Evolutionary conservation across 2,329 filamentous ascomycete species (phyloP).

Genomic region (Teratosphaeria epicoccoides): DNA sequence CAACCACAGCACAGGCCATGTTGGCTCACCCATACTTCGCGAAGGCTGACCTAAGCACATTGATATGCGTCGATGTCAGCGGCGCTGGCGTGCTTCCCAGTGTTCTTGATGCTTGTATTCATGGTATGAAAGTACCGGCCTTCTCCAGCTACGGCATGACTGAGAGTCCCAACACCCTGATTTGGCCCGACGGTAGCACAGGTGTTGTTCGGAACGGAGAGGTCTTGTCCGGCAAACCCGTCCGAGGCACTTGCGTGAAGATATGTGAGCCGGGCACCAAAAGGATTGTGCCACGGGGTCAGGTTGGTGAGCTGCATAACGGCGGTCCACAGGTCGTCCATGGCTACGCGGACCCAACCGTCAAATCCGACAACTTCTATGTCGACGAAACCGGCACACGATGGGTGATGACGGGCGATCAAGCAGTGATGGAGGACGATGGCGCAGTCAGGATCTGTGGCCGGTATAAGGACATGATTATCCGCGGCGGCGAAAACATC

Average conservation of each 20-base stretch:
- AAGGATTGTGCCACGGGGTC: constrained; percentile 18
- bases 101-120: constrained; percentile 19
- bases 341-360: constrained; percentile 22
- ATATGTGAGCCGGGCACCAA: constrained; percentile 21
- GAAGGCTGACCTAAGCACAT: constrained; percentile 19
- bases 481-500: constrained; percentile 57
- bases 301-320: constrained; percentile 24
- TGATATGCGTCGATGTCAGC: constrained; percentile 25
- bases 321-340: constrained; percentile 22
- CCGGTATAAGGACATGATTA: constrained; percentile 26
- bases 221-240: constrained; percentile 33
- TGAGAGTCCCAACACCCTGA: constrained; percentile 34
- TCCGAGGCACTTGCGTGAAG: constrained; percentile 30
- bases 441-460: constrained; percentile 30
- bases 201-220: constrained; percentile 24
- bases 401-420: constrained; percentile 58
- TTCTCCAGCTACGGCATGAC: constrained; percentile 36
- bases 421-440: constrained; percentile 40
- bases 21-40: constrained; percentile 21
- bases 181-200: constrained; percentile 28
- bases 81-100: constrained; percentile 28
- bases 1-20: constrained; percentile 26
- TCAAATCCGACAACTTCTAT: constrained; percentile 20
- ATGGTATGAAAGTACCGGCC: constrained; percentile 20
- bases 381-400: constrained; percentile 30